Evolutionary conservation across 345 rosid genomes (phyloP).

Genomic region (Ailanthus altissimus): DNA sequence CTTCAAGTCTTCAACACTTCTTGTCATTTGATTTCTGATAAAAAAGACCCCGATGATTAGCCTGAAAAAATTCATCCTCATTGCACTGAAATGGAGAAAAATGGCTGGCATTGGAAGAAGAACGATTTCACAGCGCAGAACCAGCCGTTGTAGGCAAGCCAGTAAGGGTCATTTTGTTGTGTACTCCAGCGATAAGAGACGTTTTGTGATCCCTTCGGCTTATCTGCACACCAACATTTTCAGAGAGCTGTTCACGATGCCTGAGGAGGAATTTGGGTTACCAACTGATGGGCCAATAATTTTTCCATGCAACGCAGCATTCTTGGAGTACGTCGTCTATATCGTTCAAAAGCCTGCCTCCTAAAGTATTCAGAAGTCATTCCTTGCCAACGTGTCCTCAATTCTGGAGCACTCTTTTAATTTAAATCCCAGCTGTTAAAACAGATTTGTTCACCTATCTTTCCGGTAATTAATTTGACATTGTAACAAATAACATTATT

Average conservation of each 20-base stretch:
- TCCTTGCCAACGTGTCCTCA: background rate
- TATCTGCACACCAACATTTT: constrained; percentile 31
- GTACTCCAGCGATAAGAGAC: constrained; percentile 33
- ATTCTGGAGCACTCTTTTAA: background rate
- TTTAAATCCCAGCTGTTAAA: background rate
- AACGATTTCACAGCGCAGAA: constrained; percentile 5
- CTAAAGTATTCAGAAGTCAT: constrained; percentile 20
- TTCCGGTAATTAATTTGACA: background rate
- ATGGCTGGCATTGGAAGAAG: constrained; percentile 23
- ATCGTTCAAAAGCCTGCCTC: constrained; percentile 10
- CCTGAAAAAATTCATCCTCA: constrained; percentile 25
- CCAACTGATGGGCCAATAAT: constrained; percentile 39
- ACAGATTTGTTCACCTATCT: background rate
- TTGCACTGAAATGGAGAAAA: constrained; percentile 28
- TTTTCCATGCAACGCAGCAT: constrained; percentile 34
- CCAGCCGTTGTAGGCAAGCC: background rate
- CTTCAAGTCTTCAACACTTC: background rate
- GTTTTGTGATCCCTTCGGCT: constrained; percentile 37
- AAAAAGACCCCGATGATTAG: constrained; percentile 3
- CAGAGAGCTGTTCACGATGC: constrained; percentile 34
- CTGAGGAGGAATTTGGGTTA: constrained; percentile 40
- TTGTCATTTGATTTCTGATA: background rate
- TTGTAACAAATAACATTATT: background rate
- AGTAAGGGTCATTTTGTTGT: constrained; percentile 36
- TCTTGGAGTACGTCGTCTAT: constrained; percentile 27